phyloP scores from a whole-genome alignment of 192 early-diverging fungal species.

The Allomyces macrogynus region DNA sequence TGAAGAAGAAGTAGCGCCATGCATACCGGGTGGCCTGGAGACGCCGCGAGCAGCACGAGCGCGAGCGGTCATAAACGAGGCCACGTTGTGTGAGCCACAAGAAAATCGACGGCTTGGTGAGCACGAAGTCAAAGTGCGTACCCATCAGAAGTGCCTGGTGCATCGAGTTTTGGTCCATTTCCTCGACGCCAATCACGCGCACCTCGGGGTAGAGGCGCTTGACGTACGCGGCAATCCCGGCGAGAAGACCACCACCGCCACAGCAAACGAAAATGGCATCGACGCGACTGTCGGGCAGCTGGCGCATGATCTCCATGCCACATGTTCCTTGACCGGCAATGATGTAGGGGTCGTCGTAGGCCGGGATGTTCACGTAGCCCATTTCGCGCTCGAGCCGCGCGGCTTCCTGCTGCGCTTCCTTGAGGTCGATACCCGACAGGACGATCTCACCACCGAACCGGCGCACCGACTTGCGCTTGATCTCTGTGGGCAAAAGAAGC shows the following conservation, averaged over 20 bases:
- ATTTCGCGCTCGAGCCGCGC: constrained; percentile 41
- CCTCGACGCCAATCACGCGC: constrained; percentile 82
- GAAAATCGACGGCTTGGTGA: no score
- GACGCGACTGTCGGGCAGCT: constrained; percentile 37
- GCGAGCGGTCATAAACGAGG: no score
- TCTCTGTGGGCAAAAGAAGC: background rate
- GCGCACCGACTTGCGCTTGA: constrained; percentile 81
- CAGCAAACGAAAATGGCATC: constrained; percentile 81
- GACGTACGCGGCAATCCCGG: constrained; percentile 80
- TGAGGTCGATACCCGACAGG: constrained; percentile 79
- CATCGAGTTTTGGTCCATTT: constrained; percentile 79
- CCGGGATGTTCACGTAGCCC: constrained; percentile 78
- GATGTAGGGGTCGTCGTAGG: constrained; percentile 93
- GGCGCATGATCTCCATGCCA: constrained; percentile 64
- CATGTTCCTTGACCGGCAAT: constrained; percentile 99
- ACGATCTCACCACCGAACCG: constrained; percentile 79
- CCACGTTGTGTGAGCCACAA: no score
- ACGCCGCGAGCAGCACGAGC: no score
- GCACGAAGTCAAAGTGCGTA: constrained; percentile 20
- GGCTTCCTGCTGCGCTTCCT: constrained; percentile 80
- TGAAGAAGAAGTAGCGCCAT: no score
- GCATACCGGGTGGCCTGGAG: no score
- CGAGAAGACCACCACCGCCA: constrained; percentile 84
- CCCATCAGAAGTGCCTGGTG: constrained; percentile 45
- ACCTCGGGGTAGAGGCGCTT: constrained; percentile 75